Conservation (phyloP, 2,329 filamentous ascomycete genomes). For the Penicillium sp. region DNA sequence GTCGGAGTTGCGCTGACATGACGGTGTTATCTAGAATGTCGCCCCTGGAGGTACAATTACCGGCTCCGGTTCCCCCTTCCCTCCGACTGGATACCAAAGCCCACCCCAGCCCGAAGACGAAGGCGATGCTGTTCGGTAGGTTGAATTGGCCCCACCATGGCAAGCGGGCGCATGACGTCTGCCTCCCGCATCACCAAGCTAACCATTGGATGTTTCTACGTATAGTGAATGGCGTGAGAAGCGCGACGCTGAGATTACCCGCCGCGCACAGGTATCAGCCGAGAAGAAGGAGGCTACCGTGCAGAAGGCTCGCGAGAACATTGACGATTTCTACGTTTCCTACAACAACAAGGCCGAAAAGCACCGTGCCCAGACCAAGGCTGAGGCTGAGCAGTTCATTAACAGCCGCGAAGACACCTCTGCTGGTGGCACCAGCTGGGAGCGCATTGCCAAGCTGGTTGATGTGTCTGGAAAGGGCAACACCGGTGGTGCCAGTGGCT, state of each 20-base stretch:
- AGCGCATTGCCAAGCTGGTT: slow-evolving; percentile 96
- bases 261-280: slow-evolving; percentile 80
- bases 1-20: slow-evolving; percentile 18
- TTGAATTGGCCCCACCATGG: not conserved
- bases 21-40: slow-evolving; percentile 56
- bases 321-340: slow-evolving; percentile 99
- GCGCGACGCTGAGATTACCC: slow-evolving; percentile 77
- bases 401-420: slow-evolving; percentile 87
- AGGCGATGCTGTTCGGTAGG: slow-evolving; percentile 74
- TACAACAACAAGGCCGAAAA: slow-evolving; percentile 99
- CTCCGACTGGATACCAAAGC: slow-evolving; percentile 51
- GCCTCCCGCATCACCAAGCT: slow-evolving; percentile 5
- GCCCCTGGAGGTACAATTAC: slow-evolving; percentile 80
- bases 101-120: slow-evolving; percentile 72
- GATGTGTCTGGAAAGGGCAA: slow-evolving; percentile 92
- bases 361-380: slow-evolving; percentile 79
- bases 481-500: slow-evolving; percentile 82
- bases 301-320: slow-evolving; percentile 86
- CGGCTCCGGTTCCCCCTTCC: slow-evolving; percentile 61
- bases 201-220: not conserved
- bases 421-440: slow-evolving; percentile 95
- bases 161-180: slow-evolving; percentile 10
- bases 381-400: slow-evolving; percentile 92
- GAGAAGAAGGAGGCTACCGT: slow-evolving; percentile 82
- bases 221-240: slow-evolving; percentile 81